phyloP scores from a whole-genome alignment of 129 eudicot genomes.

The Ambrosia trifida region DNA sequence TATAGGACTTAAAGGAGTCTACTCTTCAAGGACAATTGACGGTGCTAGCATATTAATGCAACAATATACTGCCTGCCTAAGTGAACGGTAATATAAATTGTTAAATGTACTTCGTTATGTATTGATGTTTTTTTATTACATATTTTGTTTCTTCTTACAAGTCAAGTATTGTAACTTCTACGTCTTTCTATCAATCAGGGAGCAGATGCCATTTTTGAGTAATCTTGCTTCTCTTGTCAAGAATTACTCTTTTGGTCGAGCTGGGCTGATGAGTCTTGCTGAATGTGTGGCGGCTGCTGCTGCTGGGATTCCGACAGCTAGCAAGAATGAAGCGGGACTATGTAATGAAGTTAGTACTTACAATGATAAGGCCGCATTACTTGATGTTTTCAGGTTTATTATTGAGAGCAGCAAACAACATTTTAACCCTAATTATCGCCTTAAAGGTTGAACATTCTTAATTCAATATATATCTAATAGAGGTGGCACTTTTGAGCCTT shows the following conservation, averaged over 20 bases:
- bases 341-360: conserved; percentile 32
- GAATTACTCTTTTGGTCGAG: conserved; percentile 72
- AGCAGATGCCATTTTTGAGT: conserved; percentile 55
- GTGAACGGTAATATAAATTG: conserved; percentile 47
- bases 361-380: conserved; percentile 49
- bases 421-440: conserved; percentile 84
- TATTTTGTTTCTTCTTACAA: background rate
- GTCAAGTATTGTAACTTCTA: background rate
- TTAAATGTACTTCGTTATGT: background rate
- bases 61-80: conserved; percentile 56
- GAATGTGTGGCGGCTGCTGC: conserved; percentile 71
- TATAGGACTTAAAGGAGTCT: conserved; percentile 76
- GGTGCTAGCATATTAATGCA: conserved; percentile 63
- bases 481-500: background rate
- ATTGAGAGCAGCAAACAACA: conserved; percentile 92
- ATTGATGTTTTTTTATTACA: background rate
- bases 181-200: conserved; percentile 44
- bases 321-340: conserved; percentile 28
- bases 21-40: conserved; percentile 74
- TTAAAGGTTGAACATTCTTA: conserved; percentile 54
- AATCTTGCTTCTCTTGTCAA: conserved; percentile 68
- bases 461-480: conserved; percentile 6
- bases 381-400: conserved; percentile 74
- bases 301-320: conserved; percentile 35
- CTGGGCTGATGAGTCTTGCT: conserved; percentile 86